Conservation (phyloP, 192 early-diverging fungal genomes). For the Linnemannia exigua region DNA sequence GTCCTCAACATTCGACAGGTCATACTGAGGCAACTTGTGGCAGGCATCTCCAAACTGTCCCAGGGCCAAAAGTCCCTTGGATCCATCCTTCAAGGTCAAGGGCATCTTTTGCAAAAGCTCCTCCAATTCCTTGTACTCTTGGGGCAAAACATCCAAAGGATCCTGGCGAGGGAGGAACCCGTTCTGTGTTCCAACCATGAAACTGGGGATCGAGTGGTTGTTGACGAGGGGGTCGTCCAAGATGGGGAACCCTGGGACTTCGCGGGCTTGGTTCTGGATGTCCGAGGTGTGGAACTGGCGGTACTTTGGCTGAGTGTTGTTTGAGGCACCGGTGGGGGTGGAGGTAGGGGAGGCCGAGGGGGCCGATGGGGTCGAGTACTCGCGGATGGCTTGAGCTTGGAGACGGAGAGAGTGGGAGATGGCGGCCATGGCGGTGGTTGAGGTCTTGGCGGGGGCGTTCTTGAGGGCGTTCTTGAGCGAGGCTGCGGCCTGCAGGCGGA, state of each 20-base stretch:
- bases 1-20: conserved; percentile 81
- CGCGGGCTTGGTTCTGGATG: conserved; percentile 24
- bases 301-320: conserved; percentile 35
- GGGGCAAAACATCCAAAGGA: conserved; percentile 77
- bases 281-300: conserved; percentile 51
- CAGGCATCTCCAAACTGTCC: conserved; percentile 88
- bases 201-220: conserved; percentile 62
- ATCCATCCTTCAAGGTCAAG: conserved; percentile 73
- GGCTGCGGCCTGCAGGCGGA: conserved; percentile 28
- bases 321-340: conserved; percentile 3
- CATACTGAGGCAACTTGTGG: conserved; percentile 76
- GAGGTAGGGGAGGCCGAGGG: conserved; percentile 25
- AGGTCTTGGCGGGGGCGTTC: conserved; percentile 31
- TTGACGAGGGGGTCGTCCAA: conserved; percentile 58
- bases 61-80: conserved; percentile 79
- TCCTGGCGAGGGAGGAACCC: conserved; percentile 76
- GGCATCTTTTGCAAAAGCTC: conserved; percentile 85
- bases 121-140: conserved; percentile 78
- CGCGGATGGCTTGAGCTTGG: conserved; percentile 43
- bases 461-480: conserved; percentile 38
- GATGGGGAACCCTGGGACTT: conserved; percentile 59
- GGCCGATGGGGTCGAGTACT: conserved; percentile 38
- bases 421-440: conserved; percentile 30
- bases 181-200: conserved; percentile 70
- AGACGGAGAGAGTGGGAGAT: conserved; percentile 42